phyloP scores from a whole-genome alignment of 2,329 filamentous ascomycete genomes.

The Graphilbum sp. region DNA sequence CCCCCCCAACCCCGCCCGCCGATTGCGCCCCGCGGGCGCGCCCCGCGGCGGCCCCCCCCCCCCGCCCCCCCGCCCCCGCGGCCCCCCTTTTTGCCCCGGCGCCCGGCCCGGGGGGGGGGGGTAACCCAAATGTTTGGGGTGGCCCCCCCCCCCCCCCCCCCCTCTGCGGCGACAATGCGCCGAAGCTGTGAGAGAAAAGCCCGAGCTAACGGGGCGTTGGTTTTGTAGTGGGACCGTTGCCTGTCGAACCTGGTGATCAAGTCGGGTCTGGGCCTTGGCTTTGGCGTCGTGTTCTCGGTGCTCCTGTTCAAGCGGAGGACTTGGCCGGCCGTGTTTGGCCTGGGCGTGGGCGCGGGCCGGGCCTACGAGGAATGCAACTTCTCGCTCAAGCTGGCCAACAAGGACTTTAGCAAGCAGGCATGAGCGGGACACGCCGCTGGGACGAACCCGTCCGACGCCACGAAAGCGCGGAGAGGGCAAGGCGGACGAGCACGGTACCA shows the following conservation, averaged over 20 bases:
- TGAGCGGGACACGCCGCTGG: slow-evolving; percentile 13
- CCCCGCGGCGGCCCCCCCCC: no score
- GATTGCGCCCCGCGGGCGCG: no score
- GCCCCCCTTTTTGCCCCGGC: no score
- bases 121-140: no score
- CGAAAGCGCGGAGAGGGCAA: no score
- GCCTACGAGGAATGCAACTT: slow-evolving; percentile 98
- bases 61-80: no score
- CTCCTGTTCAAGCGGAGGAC: slow-evolving; percentile 95
- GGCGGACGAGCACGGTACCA: no score
- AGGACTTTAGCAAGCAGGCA: slow-evolving; percentile 26
- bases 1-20: no score
- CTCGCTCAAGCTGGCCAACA: slow-evolving; percentile 46
- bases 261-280: slow-evolving; percentile 86
- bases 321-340: slow-evolving; percentile 90
- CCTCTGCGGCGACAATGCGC: no score
- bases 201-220: background rate
- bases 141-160: no score
- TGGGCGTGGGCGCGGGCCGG: slow-evolving; percentile 88
- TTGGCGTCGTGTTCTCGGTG: slow-evolving; percentile 97
- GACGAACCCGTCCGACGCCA: no score
- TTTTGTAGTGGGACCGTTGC: slow-evolving; percentile 82
- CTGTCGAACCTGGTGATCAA: slow-evolving; percentile 95
- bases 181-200: background rate
- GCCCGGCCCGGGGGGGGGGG: no score